These are phyloP conservation scores for Urochloa ruziziensis DNA, from an alignment of 176 grass and related monocot species.

Conservation along the genomic window DNA sequence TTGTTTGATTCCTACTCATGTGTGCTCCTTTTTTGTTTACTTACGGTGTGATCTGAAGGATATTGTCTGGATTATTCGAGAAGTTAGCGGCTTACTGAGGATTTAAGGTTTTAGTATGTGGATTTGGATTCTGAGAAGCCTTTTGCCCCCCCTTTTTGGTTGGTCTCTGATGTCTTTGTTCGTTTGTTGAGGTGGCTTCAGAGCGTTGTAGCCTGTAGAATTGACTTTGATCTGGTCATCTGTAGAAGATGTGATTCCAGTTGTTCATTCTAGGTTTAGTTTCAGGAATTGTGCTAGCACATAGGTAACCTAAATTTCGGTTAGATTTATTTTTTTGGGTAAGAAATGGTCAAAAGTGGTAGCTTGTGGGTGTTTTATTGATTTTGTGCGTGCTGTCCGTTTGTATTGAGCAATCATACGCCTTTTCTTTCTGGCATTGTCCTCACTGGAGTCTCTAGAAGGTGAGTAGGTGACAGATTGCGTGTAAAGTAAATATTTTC, in stretches of 20 bases:
- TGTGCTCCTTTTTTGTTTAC: background rate
- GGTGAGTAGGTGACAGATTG: background rate
- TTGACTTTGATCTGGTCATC: background rate
- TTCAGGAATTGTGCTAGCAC: background rate
- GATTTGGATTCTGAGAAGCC: background rate
- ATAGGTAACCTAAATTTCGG: background rate
- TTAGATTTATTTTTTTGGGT: background rate
- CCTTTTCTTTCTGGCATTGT: background rate
- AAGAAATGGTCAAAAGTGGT: background rate
- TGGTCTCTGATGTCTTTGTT: background rate
- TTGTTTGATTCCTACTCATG: background rate
- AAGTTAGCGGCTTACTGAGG: background rate
- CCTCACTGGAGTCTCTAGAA: background rate
- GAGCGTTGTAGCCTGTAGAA: background rate
- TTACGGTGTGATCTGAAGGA: slow-evolving; percentile 28
- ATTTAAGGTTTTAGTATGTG: background rate
- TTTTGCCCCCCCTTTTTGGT: background rate
- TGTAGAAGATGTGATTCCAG: background rate
- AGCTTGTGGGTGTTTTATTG: background rate
- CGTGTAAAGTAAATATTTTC: background rate
- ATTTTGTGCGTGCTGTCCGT: slow-evolving; percentile 15
- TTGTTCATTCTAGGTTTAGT: background rate
- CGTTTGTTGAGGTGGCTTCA: background rate
- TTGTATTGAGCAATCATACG: background rate
- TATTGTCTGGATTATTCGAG: background rate